phyloP scores from a whole-genome alignment of 2,329 filamentous ascomycete species.

The Coniochaeta hoffmannii region DNA sequence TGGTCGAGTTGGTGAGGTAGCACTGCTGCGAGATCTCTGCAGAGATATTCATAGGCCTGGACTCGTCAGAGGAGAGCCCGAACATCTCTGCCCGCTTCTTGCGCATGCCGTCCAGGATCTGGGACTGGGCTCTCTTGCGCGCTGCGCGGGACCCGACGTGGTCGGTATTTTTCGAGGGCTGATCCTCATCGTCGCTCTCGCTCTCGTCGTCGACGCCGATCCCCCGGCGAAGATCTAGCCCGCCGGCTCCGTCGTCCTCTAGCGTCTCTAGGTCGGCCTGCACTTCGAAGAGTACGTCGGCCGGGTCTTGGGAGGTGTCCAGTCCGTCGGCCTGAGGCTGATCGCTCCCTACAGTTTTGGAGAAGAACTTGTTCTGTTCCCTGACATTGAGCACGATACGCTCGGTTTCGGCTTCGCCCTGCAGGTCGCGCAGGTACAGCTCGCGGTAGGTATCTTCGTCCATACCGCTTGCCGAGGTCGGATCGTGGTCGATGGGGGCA shows the following conservation, averaged over 20 bases:
- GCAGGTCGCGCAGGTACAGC: slow-evolving; percentile 72
- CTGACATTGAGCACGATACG: slow-evolving; percentile 81
- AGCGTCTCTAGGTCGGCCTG: slow-evolving; percentile 53
- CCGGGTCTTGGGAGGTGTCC: slow-evolving; percentile 64
- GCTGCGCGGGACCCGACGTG: slow-evolving; percentile 65
- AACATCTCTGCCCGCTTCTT: slow-evolving; percentile 54
- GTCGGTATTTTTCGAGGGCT: slow-evolving; percentile 23
- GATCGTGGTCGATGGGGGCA: slow-evolving; percentile 66
- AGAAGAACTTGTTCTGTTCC: slow-evolving; percentile 79
- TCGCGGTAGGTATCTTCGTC: slow-evolving; percentile 69
- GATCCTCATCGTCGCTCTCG: slow-evolving; percentile 60
- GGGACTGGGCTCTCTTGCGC: slow-evolving; percentile 55
- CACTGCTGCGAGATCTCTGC: slow-evolving; percentile 51
- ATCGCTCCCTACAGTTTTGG: slow-evolving; percentile 27
- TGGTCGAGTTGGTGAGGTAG: slow-evolving; percentile 76
- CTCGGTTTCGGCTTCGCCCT: slow-evolving; percentile 63
- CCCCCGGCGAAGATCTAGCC: slow-evolving; percentile 52
- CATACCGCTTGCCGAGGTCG: slow-evolving; percentile 55
- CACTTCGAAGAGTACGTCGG: slow-evolving; percentile 58
- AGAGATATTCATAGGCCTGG: slow-evolving; percentile 48
- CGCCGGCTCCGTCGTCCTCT: slow-evolving; percentile 37
- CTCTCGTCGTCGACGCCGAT: slow-evolving; percentile 66
- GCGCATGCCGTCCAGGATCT: slow-evolving; percentile 58
- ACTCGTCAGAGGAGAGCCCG: slow-evolving; percentile 38
- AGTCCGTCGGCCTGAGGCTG: slow-evolving; percentile 36